Base-by-base conservation (phyloP, 179 eudicot genomes). In the Spergularia azorica region DNA sequence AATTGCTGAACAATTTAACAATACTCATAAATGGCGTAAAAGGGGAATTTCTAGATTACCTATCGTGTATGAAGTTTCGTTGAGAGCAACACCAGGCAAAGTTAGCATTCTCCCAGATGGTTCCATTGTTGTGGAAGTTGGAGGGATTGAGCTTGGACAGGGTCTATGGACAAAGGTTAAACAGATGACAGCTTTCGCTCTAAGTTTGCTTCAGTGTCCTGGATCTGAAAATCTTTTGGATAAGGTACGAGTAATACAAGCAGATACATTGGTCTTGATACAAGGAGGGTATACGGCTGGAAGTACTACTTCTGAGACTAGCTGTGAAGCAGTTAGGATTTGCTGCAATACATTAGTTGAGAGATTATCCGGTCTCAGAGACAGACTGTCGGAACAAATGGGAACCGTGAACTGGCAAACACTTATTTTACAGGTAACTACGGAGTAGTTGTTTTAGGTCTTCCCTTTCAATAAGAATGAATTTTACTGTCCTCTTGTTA, bases 121-220 rank as follows among this genome's bases (percentile, higher is more conserved):
- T 36, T 93, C 97, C 6, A 62, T 93, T 52, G 94, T 88, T 72
- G 97, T 91, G 14, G 97, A 93, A 86, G 90, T 93, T 58, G 97
- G 97, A 73, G 97, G 97, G 59, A 89, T 93, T 74, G 97, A 93
- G 79, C 60, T 91, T 54, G 98, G 98, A n/a, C 97, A 94, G 80
- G 98, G 98, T 79, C 88, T 94, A 4, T 92, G 94, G 95, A 94
- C 98, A 7, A 94, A 94, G 88, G 98, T 94, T 12, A 92, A 86
- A 76, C 97, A 94, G 79, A 89, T 89, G 87, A 73, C 92, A 12
- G 95, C 98, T 10, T 94, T 76, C 87, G 88, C 84, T 79, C 88
- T 93, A 63, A 58, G 95, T 82, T 74, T 77, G 50, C 71, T 90
- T 41, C 73, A 78, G 56, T 85, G 95, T 80, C 84, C 83, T 80